Base-by-base conservation (phyloP, 345 rosid species). In the Aquilaria sinensis region DNA sequence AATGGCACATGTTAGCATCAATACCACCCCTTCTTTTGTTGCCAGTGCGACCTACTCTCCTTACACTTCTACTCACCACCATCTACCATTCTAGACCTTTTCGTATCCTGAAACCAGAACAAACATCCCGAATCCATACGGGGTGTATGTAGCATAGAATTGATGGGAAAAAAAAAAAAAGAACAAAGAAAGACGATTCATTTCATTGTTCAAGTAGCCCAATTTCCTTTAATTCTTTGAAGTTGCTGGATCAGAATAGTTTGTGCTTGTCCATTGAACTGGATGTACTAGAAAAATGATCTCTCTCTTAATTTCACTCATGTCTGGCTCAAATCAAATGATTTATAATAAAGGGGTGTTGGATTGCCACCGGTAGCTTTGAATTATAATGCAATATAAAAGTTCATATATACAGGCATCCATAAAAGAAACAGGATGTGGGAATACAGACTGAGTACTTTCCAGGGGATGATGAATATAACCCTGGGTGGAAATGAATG, bases 11-110 rank as follows among this genome's bases (percentile, higher is more conserved):
- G 51, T 54, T 62, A 6, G 37, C 10, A 66, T n/a, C 16, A 50
- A 45, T 10, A 9, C 51, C 1, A 49, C 74, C 1, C 78, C 77
- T 43, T 75, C 80, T 23, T 81, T 78, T 65, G 78, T 69, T 30
- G 56, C 69, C 0, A 34, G 30, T 31, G 60, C 80, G 7, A 34
- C 78, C 16, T 72, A 54, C 51, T 78, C 78, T 15, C 68, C 82
- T 12, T 71, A 68, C 10, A n/a, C 14, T 34, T 12, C 72, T 13
- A 30, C n/a, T 45, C 75, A 70, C 32, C 77, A 73, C 57, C 73
- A 69, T 37, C 63, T 81, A 31, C 85, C 78, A 0, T 48, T 76
- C 33, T 76, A 77, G 57, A 10, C 43, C 53, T 49, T 29, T 14
- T 5, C 8, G 31, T 23, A 23, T 23, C 23, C 0, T 23, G 23